Percentiles rank a stretch among this genome's conserved stretches.
Evolutionary conservation across 2,329 filamentous ascomycete genomes (phyloP).

Genomic region (Trichoderma gracile): DNA sequence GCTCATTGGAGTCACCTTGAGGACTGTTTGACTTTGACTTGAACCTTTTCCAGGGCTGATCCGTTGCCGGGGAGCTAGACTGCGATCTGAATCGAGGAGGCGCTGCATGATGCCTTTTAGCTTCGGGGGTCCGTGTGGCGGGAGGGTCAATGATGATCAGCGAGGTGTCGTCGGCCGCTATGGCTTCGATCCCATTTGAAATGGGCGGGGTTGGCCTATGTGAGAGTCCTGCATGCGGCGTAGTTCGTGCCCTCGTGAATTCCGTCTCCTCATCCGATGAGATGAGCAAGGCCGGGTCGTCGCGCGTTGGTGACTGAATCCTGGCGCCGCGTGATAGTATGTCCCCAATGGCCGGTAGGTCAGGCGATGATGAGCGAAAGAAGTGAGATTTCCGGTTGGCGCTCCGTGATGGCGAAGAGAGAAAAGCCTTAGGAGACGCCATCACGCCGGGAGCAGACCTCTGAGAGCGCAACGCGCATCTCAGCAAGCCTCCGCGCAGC

Average conservation of each 20-base stretch:
- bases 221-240: background rate
- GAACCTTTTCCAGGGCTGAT: conserved; percentile 44
- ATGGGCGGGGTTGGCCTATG: background rate
- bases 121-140: conserved; percentile 27
- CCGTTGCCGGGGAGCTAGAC: conserved; percentile 28
- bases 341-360: conserved; percentile 54
- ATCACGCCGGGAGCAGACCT: conserved; percentile 34
- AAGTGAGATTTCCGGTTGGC: conserved; percentile 38
- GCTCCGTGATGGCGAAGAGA: conserved; percentile 37
- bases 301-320: conserved; percentile 39
- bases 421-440: conserved; percentile 39
- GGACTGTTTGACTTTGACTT: conserved; percentile 29
- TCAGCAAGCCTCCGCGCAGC: conserved; percentile 36
- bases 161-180: conserved; percentile 24
- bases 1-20: background rate
- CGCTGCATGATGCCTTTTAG: conserved; percentile 26
- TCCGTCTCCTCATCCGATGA: conserved; percentile 36
- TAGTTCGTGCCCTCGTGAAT: background rate
- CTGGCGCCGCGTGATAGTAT: conserved; percentile 42
- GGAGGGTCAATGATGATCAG: conserved; percentile 31
- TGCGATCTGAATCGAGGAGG: conserved; percentile 12
- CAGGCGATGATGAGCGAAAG: conserved; percentile 53
- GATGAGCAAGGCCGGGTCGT: conserved; percentile 42
- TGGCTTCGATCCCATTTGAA: background rate
- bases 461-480: conserved; percentile 53